A percentile compares a stretch with the other conserved stretches of the same genome.
phyloP scores from a whole-genome alignment of 306 rosid species.

The Corylus americana region DNA sequence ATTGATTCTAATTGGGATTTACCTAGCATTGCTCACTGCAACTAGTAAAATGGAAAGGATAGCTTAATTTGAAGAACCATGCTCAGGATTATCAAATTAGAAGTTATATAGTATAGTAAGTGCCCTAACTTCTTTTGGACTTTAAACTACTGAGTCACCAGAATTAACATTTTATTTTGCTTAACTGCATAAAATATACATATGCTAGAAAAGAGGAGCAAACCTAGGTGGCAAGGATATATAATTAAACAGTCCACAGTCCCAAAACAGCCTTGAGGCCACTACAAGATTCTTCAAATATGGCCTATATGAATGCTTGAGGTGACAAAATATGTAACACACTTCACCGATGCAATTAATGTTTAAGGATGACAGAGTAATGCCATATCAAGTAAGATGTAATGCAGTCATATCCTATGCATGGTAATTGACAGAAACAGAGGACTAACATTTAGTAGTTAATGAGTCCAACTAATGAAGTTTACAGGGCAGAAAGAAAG shows the following conservation, averaged over 20 bases:
- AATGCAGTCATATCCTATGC: neutral
- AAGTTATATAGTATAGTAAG: neutral
- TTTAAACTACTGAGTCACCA: neutral
- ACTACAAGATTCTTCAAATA: neutral
- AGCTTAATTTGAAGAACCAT: neutral
- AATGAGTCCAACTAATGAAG: neutral
- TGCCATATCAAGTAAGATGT: neutral
- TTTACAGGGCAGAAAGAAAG: constrained; percentile 10
- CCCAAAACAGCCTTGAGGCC: neutral
- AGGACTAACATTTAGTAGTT: neutral
- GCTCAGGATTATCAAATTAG: neutral
- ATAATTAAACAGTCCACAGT: neutral
- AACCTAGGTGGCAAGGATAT: neutral
- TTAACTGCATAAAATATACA: neutral
- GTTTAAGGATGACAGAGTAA: neutral
- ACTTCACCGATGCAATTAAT: neutral
- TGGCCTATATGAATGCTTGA: neutral
- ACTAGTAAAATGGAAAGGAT: neutral
- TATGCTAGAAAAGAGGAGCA: neutral
- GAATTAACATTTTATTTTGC: neutral
- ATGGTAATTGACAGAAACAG: constrained; percentile 2
- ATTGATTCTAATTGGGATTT: neutral
- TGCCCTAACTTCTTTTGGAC: neutral
- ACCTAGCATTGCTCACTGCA: no score
- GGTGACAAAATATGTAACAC: neutral